Evolutionary conservation across 148 eudicot genomes (phyloP).

Genomic region (Arctostaphylos glauca): DNA sequence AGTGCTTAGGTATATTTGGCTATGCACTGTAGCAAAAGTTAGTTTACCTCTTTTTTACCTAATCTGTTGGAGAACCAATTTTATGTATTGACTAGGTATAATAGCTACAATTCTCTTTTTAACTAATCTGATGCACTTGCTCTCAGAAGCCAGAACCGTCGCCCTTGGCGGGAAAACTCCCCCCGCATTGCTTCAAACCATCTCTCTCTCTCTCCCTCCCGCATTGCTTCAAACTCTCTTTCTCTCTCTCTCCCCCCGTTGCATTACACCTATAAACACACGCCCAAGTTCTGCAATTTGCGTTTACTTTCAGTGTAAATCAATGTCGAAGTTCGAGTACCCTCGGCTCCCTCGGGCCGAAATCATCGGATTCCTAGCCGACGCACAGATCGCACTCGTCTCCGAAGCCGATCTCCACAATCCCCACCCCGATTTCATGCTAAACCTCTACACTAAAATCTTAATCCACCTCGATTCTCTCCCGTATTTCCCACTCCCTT

Average conservation of each 20-base stretch:
- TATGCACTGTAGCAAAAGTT: no score
- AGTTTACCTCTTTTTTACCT: no score
- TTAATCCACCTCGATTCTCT: constrained; percentile 45
- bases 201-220: background rate
- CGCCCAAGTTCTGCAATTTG: background rate
- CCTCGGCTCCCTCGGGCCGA: constrained; percentile 55
- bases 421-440: constrained; percentile 55
- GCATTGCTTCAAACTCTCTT: background rate
- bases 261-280: background rate
- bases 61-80: no score
- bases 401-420: constrained; percentile 52
- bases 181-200: background rate
- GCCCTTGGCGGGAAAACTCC: background rate
- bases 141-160: no score
- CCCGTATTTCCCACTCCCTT: constrained; percentile 34
- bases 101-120: no score
- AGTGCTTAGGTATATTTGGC: no score
- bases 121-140: no score
- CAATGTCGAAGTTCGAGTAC: constrained; percentile 48
- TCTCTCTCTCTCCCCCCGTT: background rate
- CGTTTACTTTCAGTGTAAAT: background rate
- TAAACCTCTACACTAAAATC: constrained; percentile 50
- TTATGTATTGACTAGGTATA: no score
- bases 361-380: constrained; percentile 36
- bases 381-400: constrained; percentile 39